Evolutionary conservation across 352 stramenopile genomes (phyloP), one percentile per base, ranked within the genome.

Genomic region (Globisporangium ultimum): DNA sequence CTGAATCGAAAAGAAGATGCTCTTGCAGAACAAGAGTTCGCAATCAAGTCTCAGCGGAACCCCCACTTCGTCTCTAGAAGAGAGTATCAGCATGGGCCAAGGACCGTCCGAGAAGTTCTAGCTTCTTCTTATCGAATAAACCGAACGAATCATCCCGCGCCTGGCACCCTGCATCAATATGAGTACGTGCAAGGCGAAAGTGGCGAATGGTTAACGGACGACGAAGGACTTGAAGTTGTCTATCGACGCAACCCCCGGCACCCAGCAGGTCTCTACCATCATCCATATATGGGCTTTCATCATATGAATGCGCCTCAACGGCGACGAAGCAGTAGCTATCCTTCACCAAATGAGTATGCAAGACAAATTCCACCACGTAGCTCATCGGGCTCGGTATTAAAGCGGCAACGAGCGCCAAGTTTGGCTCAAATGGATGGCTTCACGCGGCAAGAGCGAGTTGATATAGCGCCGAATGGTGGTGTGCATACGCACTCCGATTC

Each of bases 121-220:
- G 46, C 60, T 6, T 38, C 45, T 41, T 21, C 46, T 10, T 62
- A 53, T 53, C 21, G 46, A 3, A 24, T 42, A 17, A 57, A 58
- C 12, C 58, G 50, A 52, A 22, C 42, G 24, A 36, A 15, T n/a
- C 50, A 14, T 20, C 24, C 38, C 0, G 40, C 24, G 1, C 9
- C 47, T 17, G 51, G 14, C n/a, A 10, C 22, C 1, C 53, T 36
- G n/a, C 49, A 51, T 18, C 24, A n/a, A 13, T 57, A 42, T 10
- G 46, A 54, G 20, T 57, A 48, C 13, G 38, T 60, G 9, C 52
- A 66, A 21, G 53, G 28, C 10, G 40, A 48, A 24, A 46, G 40
- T 5, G 51, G 45, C 40, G 60, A 55, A 18, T 66, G 60, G 60
- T 36, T 66, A 6, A 57, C 60, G 15, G 60, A 61, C 18, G 60